Evolutionary conservation across 2,329 filamentous ascomycete species (phyloP), one percentile per base, ranked within the genome.

Genomic region (Kalmusia sp.): DNA sequence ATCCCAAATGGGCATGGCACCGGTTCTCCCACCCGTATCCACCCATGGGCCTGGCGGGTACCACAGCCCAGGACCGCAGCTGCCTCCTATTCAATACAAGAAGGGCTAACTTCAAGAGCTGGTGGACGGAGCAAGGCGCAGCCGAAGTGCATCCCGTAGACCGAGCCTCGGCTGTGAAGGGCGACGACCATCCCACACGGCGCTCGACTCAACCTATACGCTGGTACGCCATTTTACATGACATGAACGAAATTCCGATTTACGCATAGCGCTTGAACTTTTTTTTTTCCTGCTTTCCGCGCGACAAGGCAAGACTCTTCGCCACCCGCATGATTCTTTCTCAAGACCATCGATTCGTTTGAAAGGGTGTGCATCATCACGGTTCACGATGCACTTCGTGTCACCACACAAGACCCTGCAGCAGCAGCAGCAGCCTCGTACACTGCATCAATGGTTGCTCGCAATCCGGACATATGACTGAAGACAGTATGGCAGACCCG

Each of bases 1-100:
- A 25, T 27, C 21, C 27, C 34, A 45, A 27, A 15, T 25, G n/a
- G 48, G 35, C 21, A 47, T 37, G 48, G 41, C 52, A 24, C 52
- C 43, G 8, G 45, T 40, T 27, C 49, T 48, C 6, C 47, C 49
- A 38, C 48, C 49, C 22, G 38, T 38, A 38, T 50, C 30, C 9
- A 28, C 30, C 21, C 31, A 44, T n/a, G 25, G 24, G 19, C 22
- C 38, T 35, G 33, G 31, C 40, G 21, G 22, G 7, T 50, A 49
- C 24, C 35, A 28, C 4, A 49, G 25, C 21, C 35, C 12, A 5
- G 35, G 37, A 24, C 46, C 35, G n/a, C 49, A 51, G 17, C 40
- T 41, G 24, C 39, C 37, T 44, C 40, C 34, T 25, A 38, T 43
- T 15, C 49, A 37, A 21, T 37, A 48, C 38, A 45, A 47, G 19